These are phyloP conservation scores for Apiospora hydei DNA, from an alignment of 2,329 filamentous ascomycete genomes.

Conservation along the genomic window DNA sequence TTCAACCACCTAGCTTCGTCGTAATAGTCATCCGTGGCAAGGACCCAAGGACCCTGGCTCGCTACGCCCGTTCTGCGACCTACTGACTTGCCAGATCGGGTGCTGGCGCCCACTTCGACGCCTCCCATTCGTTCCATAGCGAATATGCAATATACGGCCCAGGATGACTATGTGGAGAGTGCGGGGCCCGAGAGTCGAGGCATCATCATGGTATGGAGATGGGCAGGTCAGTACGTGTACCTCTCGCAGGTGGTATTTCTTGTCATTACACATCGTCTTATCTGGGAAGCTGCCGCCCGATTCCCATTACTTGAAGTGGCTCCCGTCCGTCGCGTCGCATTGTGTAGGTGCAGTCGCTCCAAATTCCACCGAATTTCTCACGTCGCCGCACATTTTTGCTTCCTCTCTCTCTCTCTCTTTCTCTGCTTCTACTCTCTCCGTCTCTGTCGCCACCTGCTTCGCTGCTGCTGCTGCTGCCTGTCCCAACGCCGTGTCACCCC, in stretches of 20 bases:
- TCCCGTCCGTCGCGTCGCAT: background rate
- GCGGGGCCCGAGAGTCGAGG: conserved; percentile 37
- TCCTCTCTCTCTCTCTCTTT: background rate
- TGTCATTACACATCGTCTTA: conserved; percentile 9
- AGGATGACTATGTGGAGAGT: conserved; percentile 27
- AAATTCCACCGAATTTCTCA: background rate
- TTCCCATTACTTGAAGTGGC: conserved; percentile 7
- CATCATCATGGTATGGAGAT: conserved; percentile 31
- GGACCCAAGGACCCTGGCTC: background rate
- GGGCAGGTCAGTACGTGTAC: background rate
- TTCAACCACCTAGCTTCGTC: conserved; percentile 9
- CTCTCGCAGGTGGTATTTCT: background rate
- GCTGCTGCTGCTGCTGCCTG: too few relatives aligned
- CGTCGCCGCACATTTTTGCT: background rate
- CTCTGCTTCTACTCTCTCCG: background rate
- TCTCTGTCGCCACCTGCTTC: background rate
- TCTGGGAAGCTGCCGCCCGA: conserved; percentile 16
- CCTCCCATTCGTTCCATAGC: conserved; percentile 9
- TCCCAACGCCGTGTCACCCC: background rate
- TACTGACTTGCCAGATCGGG: conserved; percentile 14
- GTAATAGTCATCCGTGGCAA: conserved; percentile 8
- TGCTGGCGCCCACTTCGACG: background rate
- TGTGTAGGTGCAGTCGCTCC: background rate
- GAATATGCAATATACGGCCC: background rate
- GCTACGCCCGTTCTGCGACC: background rate